Conservation (phyloP, 1,284 basidiomycete genomes). For the Naganishia sp. region DNA sequence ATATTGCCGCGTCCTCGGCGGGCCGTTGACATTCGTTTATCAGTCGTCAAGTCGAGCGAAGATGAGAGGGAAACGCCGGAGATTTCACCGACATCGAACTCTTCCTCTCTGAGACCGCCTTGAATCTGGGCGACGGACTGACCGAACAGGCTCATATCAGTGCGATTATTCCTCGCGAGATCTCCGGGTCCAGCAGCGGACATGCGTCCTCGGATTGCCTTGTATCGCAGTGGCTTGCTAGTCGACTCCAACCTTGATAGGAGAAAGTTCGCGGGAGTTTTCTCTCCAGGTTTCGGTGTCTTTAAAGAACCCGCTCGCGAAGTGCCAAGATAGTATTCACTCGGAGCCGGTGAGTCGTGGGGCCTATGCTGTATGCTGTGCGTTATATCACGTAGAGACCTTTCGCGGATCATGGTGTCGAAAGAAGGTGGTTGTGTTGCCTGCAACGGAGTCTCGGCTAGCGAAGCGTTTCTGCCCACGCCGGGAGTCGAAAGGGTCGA, state of each 20-base stretch:
- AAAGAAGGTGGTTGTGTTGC: conserved; percentile 22
- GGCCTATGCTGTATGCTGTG: conserved; percentile 6
- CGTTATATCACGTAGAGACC: conserved; percentile 28
- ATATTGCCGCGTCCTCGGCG: conserved; percentile 31
- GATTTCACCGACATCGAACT: conserved; percentile 36
- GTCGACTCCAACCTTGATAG: conserved; percentile 25
- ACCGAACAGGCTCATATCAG: conserved; percentile 15
- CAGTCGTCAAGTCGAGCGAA: conserved; percentile 50
- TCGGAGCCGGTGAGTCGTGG: conserved; percentile 12
- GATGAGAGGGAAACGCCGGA: conserved; percentile 52
- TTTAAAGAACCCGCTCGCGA: conserved; percentile 33
- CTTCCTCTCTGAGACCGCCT: conserved; percentile 1
- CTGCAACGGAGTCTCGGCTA: conserved; percentile 19
- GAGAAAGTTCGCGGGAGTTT: conserved; percentile 18
- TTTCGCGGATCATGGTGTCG: conserved; percentile 22
- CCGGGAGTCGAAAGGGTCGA: conserved; percentile 20
- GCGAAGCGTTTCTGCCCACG: conserved; percentile 16
- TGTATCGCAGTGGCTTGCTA: conserved; percentile 22
- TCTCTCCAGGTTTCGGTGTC: conserved; percentile 28
- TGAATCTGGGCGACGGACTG: conserved; percentile 8
- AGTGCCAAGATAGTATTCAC: conserved; percentile 1
- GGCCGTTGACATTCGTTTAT: conserved; percentile 39
- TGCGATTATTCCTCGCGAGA: background rate
- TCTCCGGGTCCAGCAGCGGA: conserved; percentile 1
- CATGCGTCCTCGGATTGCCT: conserved; percentile 11